Percentiles rank a stretch among this genome's conserved stretches.
phyloP scores from a whole-genome alignment of 352 stramenopile species.

The Phytophthora aleatoria region DNA sequence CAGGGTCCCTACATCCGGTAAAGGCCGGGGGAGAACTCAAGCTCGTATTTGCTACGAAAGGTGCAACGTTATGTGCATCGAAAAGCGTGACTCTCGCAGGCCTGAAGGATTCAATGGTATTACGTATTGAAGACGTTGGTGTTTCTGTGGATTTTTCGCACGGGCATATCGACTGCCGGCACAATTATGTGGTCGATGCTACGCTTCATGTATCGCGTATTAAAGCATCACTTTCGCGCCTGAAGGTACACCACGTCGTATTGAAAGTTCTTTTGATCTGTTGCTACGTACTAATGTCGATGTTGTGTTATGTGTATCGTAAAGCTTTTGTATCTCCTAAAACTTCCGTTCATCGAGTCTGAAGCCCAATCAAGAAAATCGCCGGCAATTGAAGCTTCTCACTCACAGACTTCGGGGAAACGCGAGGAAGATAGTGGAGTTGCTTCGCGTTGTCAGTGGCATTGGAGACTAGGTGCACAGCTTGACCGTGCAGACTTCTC shows the following conservation, averaged over 20 bases:
- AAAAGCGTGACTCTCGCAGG: slow-evolving; percentile 26
- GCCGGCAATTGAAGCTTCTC: not conserved
- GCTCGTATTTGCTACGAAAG: slow-evolving; percentile 22
- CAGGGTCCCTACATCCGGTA: slow-evolving; percentile 2
- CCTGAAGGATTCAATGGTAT: slow-evolving; percentile 22
- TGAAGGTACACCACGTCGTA: slow-evolving; percentile 36
- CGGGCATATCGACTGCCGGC: slow-evolving; percentile 14
- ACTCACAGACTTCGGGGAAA: slow-evolving; percentile 4
- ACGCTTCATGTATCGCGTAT: slow-evolving; percentile 29
- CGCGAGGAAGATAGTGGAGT: not conserved
- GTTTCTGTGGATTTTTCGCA: slow-evolving; percentile 31
- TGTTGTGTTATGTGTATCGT: slow-evolving; percentile 11
- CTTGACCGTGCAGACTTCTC: slow-evolving; percentile 25
- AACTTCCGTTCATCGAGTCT: slow-evolving; percentile 29
- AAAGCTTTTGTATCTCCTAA: slow-evolving; percentile 51
- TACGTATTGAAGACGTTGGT: slow-evolving; percentile 20
- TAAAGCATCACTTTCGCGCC: slow-evolving; percentile 29
- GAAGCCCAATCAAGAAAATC: slow-evolving; percentile 1
- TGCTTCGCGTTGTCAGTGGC: slow-evolving; percentile 17
- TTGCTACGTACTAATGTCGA: slow-evolving; percentile 12
- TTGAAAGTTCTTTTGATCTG: not conserved
- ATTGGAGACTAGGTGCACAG: slow-evolving; percentile 40
- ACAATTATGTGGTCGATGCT: slow-evolving; percentile 25
- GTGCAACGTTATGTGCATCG: slow-evolving; percentile 19
- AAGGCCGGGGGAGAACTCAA: slow-evolving; percentile 24